Evolutionary conservation across 495 filamentous ascomycete species (phyloP).

Genomic region (Neurospora pannonica): DNA sequence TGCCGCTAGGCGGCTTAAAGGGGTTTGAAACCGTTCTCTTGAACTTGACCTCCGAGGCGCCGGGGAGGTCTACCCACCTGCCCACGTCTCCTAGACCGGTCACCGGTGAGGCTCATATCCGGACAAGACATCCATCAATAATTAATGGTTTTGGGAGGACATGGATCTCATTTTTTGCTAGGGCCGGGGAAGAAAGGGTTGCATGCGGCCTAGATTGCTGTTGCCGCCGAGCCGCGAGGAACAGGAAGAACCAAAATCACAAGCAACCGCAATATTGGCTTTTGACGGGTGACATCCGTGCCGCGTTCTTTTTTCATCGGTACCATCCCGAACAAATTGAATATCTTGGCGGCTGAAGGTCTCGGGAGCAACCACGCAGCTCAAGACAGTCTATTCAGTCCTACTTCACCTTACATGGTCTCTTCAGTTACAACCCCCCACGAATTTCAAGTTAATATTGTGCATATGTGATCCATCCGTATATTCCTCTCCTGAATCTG

Average conservation of each 20-base stretch:
- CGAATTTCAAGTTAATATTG: background rate
- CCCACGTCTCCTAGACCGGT: background rate
- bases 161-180: constrained; percentile 13
- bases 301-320: background rate
- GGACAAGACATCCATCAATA: background rate
- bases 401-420: background rate
- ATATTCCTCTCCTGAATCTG: background rate
- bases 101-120: background rate
- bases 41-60: background rate
- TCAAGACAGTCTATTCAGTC: background rate
- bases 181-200: constrained; percentile 18
- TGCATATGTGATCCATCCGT: background rate
- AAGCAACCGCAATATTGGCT: constrained; percentile 1
- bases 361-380: background rate
- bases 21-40: background rate
- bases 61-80: background rate
- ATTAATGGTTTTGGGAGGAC: background rate
- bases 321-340: background rate
- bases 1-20: background rate
- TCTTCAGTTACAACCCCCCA: background rate
- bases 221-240: constrained; percentile 11
- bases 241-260: background rate
- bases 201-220: constrained; percentile 13
- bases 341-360: background rate
- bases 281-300: background rate